Evolutionary conservation across 2,329 filamentous ascomycete species (phyloP), one percentile per base, ranked within the genome.

Genomic region (Colletotrichum plurivorum): DNA sequence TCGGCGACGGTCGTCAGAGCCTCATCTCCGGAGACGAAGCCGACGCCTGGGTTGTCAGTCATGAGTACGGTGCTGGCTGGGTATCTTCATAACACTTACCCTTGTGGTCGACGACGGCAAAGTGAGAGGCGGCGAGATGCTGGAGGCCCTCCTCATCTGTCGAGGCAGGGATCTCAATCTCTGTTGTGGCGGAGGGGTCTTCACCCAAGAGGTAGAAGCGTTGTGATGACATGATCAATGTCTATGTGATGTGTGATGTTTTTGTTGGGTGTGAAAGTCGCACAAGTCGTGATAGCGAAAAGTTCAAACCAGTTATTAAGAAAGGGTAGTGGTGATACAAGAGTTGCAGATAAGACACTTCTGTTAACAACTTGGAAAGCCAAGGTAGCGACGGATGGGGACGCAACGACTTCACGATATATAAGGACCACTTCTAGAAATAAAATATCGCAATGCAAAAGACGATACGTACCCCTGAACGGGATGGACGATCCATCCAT

Each of bases 191-290:
- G 10, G 78, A 78, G 51, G 76, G 72, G 67, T 78, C 76, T 59
- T 85, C 81, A 16, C 83, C 83, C 58, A 82, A 71, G 20, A 85
- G 80, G 63, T 83, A 78, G 61, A 85, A 85, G 48, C 75, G 74
- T 73, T 81, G 79, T 48, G 76, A 75, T 41, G 78, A 73, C 79
- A 83, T 83, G 43, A 27, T 72, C 58, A 16, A 5, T 39, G 22
- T 36, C 13, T 73, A 51, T 46, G 13, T 51, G 36, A 36, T 68
- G 43, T 41, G 49, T 54, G 31, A 4, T 43, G 49, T 27, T n/a
- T 43, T 20, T 20, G 48, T 43, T 57, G 20, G 41, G 20, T 16
- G 9, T 60, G 16, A 20, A 46, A n/a, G 22, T 31, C 18, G 55
- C 16, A 54, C 48, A 8, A 39, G 36, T 20, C 15, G 27, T 18